These are phyloP conservation scores for Benincasa hispida DNA, from an alignment of 306 rosid species.

Conservation along the genomic window DNA sequence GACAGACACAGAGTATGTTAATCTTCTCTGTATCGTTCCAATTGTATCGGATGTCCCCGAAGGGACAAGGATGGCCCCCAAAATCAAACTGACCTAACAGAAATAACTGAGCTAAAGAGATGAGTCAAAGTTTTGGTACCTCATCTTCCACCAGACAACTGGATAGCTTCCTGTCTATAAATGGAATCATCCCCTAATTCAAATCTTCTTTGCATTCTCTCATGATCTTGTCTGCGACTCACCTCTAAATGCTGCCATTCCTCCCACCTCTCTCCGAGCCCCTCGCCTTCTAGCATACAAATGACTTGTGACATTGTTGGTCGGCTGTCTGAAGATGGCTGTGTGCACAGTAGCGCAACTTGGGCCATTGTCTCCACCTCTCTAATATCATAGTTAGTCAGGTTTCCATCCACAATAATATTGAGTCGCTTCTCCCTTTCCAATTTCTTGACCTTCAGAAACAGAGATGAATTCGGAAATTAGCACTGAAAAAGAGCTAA, in stretches of 20 bases:
- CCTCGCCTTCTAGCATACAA: conserved; percentile 96
- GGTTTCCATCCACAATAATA: conserved; percentile 72
- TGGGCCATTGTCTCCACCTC: conserved; percentile 91
- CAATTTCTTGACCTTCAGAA: conserved; percentile 72
- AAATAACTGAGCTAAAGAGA: background rate
- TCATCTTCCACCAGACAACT: conserved; percentile 89
- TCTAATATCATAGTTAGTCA: conserved; percentile 41
- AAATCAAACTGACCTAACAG: background rate
- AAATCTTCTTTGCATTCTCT: conserved; percentile 83
- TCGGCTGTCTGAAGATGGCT: conserved; percentile 84
- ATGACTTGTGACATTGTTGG: conserved; percentile 94
- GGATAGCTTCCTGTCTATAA: conserved; percentile 79
- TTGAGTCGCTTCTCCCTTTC: conserved; percentile 73
- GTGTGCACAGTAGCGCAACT: conserved; percentile 93
- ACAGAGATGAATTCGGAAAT: background rate
- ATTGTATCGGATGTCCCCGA: too few relatives aligned
- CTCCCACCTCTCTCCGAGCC: conserved; percentile 99
- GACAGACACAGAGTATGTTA: too few relatives aligned
- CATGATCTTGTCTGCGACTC: conserved; percentile 73
- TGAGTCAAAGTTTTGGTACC: background rate
- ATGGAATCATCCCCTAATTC: conserved; percentile 96
- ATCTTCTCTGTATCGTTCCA: too few relatives aligned
- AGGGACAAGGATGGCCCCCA: too few relatives aligned
- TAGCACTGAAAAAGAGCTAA: background rate
- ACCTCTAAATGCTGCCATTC: conserved; percentile 96